Evolutionary conservation across 73 alveolate species (phyloP), one percentile per base, ranked within the genome.

Genomic region (Uronychia setigera): DNA sequence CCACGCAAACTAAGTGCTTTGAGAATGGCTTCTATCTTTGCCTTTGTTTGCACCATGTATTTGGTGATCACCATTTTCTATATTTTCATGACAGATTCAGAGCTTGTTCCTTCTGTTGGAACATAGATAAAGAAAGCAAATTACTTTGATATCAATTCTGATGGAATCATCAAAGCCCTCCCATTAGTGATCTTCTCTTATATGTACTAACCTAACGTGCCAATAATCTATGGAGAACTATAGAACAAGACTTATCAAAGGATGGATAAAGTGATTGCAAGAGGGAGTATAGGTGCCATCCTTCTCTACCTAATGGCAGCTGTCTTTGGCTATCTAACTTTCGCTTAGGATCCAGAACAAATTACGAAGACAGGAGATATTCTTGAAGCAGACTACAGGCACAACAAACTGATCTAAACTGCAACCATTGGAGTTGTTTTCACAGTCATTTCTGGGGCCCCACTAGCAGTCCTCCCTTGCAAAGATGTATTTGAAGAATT

Each of bases 191-290:
- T 91, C 83, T 91, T 89, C 75, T 31, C 93, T 9, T 91, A 85
- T 76, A 87, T 89, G 88, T 91, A 91, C 67, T 87, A 91, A 34
- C 90, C 96, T 1, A 91, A 87, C 46, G 80, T 91, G n/a, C 90
- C 92, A 19, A 58, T 58, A 34, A 80, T 91, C 32, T 91, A 87
- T 58, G 76, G 29, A 34, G 93, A 91, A 34, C 86, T 91, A 30
- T 80, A 87, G 35, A 81, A 78, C 77, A 91, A 89, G 77, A 80
- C 31, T 34, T 32, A 59, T 14, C 32, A 76, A 27, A 0, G 84
- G 28, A 89, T 89, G 88, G 84, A 78, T 77, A 86, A 87, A 75
- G 92, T 91, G 0, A 35, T 91, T 33, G 9, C 14, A 5, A 19
- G 81, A 35, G 93, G 93, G 13, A 59, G 86, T 27, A 26, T 31